phyloP scores from a whole-genome alignment of 371 early-diverging fungal genomes.

The Parasitella parasitica region DNA sequence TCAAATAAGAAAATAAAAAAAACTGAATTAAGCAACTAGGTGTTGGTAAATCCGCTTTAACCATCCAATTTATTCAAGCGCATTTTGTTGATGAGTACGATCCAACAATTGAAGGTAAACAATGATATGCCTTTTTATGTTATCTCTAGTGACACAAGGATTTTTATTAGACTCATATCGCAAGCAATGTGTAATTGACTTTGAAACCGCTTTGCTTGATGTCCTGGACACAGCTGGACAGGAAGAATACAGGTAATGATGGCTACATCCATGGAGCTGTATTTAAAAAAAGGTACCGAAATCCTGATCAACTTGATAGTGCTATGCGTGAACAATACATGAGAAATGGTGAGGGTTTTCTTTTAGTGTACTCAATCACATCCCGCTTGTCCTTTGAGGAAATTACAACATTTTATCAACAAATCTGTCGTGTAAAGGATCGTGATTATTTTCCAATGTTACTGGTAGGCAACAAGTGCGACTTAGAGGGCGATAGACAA shows the following conservation, averaged over 20 bases:
- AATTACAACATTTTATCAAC: constrained; percentile 73
- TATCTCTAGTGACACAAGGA: not conserved
- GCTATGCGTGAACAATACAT: constrained; percentile 83
- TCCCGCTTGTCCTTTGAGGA: constrained; percentile 63
- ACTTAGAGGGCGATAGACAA: constrained; percentile 79
- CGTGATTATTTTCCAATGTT: constrained; percentile 83
- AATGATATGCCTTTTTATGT: not conserved
- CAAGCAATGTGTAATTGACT: constrained; percentile 85
- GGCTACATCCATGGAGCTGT: not conserved
- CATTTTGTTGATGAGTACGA: constrained; percentile 94
- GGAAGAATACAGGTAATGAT: constrained; percentile 77
- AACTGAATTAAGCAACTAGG: constrained; percentile 28
- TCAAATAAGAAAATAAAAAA: not conserved
- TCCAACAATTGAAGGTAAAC: constrained; percentile 87
- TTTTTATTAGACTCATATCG: constrained; percentile 80
- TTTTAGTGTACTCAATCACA: constrained; percentile 55
- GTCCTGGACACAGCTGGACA: constrained; percentile 95
- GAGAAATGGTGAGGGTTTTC: constrained; percentile 61
- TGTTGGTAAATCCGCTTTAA: constrained; percentile 87
- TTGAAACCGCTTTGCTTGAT: constrained; percentile 79
- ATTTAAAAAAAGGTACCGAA: not conserved
- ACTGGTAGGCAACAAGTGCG: constrained; percentile 97
- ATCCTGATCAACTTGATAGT: constrained; percentile 17
- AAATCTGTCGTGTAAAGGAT: constrained; percentile 84
- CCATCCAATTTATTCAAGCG: constrained; percentile 90